phyloP scores from a whole-genome alignment of 768 basidiomycete species.

The Omphalotus guepiniiformis region DNA sequence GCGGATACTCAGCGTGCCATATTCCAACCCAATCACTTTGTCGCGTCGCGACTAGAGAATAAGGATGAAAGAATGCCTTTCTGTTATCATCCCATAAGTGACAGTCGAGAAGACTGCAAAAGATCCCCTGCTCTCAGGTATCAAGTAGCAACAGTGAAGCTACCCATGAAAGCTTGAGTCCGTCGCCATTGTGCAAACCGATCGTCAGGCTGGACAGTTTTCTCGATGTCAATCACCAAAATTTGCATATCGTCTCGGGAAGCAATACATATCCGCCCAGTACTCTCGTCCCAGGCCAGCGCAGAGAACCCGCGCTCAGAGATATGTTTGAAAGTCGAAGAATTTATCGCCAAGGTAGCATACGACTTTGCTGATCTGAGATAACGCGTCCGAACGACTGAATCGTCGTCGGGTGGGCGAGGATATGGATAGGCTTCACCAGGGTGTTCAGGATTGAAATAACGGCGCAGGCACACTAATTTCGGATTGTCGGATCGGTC shows the following conservation, averaged over 20 bases:
- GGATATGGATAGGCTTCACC: constrained; percentile 4
- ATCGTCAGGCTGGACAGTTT: constrained; percentile 21
- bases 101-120: too few species aligned
- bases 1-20: too few species aligned
- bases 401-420: constrained; percentile 13
- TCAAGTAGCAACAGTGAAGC: constrained; percentile 23
- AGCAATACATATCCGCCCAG: constrained; percentile 55
- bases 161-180: constrained; percentile 26
- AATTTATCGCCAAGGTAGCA: constrained; percentile 10
- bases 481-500: constrained; percentile 28
- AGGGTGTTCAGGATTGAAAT: constrained; percentile 1
- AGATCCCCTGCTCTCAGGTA: too few species aligned
- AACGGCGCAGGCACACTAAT: constrained; percentile 15
- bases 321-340: constrained; percentile 11
- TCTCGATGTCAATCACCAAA: constrained; percentile 46
- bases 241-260: constrained; percentile 34
- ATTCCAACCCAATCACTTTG: too few species aligned
- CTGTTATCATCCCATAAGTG: too few species aligned
- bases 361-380: constrained; percentile 14
- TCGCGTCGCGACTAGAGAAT: too few species aligned
- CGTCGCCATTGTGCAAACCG: constrained; percentile 28
- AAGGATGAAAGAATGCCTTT: too few species aligned
- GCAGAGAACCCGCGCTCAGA: constrained; percentile 35
- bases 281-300: constrained; percentile 63
- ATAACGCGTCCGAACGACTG: constrained; percentile 20